A percentile compares a stretch with the other conserved stretches of the same genome.
Evolutionary conservation across 2,329 filamentous ascomycete genomes (phyloP).

Genomic region (Triangularia setosa): DNA sequence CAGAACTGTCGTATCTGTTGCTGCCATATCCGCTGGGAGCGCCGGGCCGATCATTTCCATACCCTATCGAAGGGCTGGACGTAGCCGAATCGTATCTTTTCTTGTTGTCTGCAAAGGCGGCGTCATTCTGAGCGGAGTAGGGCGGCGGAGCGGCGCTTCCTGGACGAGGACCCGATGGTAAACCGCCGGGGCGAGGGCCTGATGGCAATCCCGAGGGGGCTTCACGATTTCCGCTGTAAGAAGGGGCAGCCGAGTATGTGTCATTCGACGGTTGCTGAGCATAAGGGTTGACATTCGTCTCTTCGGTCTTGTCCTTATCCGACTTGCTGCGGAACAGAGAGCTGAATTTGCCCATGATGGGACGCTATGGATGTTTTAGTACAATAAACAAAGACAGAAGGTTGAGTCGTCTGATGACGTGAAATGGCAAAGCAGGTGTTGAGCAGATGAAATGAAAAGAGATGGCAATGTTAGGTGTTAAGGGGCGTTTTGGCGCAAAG

Average conservation of each 20-base stretch:
- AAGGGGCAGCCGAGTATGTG: slow-evolving; percentile 45
- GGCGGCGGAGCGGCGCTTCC: slow-evolving; percentile 35
- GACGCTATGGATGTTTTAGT: slow-evolving; percentile 4
- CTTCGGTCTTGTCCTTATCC: slow-evolving; percentile 48
- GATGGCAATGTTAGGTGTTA: slow-evolving; percentile 9
- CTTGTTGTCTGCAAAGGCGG: slow-evolving; percentile 9
- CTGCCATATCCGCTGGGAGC: slow-evolving; percentile 48
- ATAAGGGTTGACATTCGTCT: slow-evolving; percentile 53
- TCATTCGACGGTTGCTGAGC: slow-evolving; percentile 49
- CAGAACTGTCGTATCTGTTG: slow-evolving; percentile 48
- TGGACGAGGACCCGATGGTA: slow-evolving; percentile 27
- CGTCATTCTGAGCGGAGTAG: slow-evolving; percentile 13
- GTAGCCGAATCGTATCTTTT: not conserved
- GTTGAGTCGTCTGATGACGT: slow-evolving; percentile 4
- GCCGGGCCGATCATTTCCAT: slow-evolving; percentile 52
- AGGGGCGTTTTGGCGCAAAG: slow-evolving; percentile 9
- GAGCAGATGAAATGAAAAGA: slow-evolving; percentile 3
- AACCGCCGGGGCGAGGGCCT: slow-evolving; percentile 19
- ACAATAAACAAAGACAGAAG: slow-evolving; percentile 4
- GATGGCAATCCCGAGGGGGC: not conserved
- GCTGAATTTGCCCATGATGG: slow-evolving; percentile 54
- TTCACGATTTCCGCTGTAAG: not conserved
- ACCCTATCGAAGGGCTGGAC: slow-evolving; percentile 38
- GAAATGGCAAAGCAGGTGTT: not conserved
- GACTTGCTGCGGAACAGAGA: slow-evolving; percentile 49